These are phyloP conservation scores for Dipteronia dyeriana DNA, from an alignment of 345 rosid species.

Conservation along the genomic window DNA sequence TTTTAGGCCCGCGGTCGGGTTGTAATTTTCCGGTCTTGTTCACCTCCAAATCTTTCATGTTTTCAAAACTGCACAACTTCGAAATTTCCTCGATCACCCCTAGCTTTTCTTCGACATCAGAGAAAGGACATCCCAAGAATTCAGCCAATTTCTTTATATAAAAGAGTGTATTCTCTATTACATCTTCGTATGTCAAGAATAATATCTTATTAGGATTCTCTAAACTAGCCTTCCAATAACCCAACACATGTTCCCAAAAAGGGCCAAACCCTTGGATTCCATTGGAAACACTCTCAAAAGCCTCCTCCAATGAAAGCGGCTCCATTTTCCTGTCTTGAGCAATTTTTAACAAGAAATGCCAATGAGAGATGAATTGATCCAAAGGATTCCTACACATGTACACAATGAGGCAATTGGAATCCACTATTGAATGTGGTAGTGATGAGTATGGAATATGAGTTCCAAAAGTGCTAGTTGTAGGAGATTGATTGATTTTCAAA, in stretches of 20 bases:
- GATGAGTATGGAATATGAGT: slow-evolving; percentile 28
- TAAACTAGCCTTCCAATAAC: slow-evolving; percentile 22
- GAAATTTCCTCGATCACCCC: slow-evolving; percentile 27
- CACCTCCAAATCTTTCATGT: slow-evolving; percentile 36
- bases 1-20: slow-evolving; percentile 23
- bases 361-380: slow-evolving; percentile 26
- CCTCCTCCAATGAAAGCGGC: slow-evolving; percentile 1
- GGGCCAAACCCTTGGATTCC: slow-evolving; percentile 27
- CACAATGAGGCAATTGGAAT: slow-evolving; percentile 24
- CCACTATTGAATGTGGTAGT: slow-evolving; percentile 8
- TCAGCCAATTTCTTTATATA: slow-evolving; percentile 30
- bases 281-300: slow-evolving; percentile 26
- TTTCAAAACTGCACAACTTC: slow-evolving; percentile 43
- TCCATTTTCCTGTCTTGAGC: neutral
- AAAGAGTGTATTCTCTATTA: slow-evolving; percentile 13
- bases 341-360: slow-evolving; percentile 23
- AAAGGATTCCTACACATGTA: slow-evolving; percentile 34
- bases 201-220: slow-evolving; percentile 22
- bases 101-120: slow-evolving; percentile 20
- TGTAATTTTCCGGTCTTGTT: slow-evolving; percentile 31
- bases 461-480: neutral
- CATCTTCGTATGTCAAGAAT: slow-evolving; percentile 34
- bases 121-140: slow-evolving; percentile 36
- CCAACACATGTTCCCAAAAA: slow-evolving; percentile 28
- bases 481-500: neutral